These are phyloP conservation scores for Hortaea sp. DNA, from an alignment of 2,329 filamentous ascomycete species.

Conservation along the genomic window DNA sequence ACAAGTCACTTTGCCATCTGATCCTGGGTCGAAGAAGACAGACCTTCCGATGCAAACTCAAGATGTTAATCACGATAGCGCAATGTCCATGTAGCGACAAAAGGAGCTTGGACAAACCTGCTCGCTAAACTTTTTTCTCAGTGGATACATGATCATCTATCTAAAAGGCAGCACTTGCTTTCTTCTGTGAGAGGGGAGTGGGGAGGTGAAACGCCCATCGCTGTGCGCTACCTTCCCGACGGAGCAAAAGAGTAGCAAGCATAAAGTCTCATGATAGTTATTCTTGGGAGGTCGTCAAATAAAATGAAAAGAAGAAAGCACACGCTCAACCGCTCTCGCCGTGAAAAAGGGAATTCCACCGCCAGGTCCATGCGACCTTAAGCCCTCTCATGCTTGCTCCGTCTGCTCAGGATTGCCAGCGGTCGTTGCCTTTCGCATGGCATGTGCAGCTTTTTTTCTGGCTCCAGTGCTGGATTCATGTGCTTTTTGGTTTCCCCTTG, in stretches of 20 bases:
- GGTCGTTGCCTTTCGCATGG: neutral
- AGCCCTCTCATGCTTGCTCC: neutral
- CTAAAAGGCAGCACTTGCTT: constrained; percentile 9
- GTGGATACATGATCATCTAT: constrained; percentile 19
- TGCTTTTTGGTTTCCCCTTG: constrained; percentile 1
- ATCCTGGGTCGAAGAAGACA: too few species aligned
- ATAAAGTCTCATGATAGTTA: neutral
- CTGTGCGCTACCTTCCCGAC: constrained; percentile 12
- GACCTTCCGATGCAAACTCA: too few species aligned
- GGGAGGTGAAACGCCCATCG: constrained; percentile 14
- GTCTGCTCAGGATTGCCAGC: neutral
- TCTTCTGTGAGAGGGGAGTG: neutral
- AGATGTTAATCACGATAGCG: too few species aligned
- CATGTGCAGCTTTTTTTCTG: constrained; percentile 6
- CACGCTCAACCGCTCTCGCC: constrained; percentile 12
- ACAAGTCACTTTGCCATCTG: too few species aligned
- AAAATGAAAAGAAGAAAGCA: constrained; percentile 8
- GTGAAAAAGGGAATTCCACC: constrained; percentile 14
- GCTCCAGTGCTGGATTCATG: constrained; percentile 6
- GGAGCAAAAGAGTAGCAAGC: neutral
- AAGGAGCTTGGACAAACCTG: too few species aligned
- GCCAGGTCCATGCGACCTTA: constrained; percentile 17
- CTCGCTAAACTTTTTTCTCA: constrained; percentile 6
- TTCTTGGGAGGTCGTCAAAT: constrained; percentile 1
- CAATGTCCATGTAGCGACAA: too few species aligned